phyloP scores from a whole-genome alignment of 2,329 filamentous ascomycete species.

The Sporothrix inflata region DNA sequence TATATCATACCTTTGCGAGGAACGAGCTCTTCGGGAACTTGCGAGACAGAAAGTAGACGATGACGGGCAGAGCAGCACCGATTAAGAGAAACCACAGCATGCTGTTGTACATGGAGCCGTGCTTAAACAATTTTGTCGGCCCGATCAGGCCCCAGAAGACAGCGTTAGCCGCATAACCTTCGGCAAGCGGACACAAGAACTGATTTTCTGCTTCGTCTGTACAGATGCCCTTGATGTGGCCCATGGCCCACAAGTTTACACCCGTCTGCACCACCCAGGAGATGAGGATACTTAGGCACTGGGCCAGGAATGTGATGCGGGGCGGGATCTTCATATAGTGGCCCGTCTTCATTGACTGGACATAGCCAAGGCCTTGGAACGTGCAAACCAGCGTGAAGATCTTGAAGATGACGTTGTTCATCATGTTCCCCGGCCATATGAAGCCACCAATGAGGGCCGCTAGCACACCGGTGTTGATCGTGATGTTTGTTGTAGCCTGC shows the following conservation, averaged over 20 bases:
- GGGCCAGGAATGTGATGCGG: not conserved
- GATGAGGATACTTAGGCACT: not conserved
- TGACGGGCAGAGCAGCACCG: not conserved
- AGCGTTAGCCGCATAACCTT: not conserved
- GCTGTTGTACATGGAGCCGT: not conserved
- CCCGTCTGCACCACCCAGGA: not conserved
- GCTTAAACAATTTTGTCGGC: not conserved
- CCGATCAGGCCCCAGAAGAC: not conserved
- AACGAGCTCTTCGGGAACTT: not conserved
- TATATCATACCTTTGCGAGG: not conserved
- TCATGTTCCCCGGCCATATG: not conserved
- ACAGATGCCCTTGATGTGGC: not conserved
- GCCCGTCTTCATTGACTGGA: not conserved
- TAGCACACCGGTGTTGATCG: not conserved
- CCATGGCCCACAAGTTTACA: not conserved
- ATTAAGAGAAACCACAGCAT: not conserved
- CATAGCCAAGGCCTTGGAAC: not conserved
- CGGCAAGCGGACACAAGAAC: not conserved
- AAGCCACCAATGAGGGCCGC: not conserved
- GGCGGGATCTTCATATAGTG: not conserved
- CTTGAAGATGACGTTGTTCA: slow-evolving; percentile 1
- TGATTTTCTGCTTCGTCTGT: not conserved
- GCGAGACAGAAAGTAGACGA: not conserved
- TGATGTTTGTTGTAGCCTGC: not conserved
- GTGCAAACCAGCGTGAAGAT: not conserved